Evolutionary conservation across 495 filamentous ascomycete species (phyloP).

Genomic region (Arthonia radiata): DNA sequence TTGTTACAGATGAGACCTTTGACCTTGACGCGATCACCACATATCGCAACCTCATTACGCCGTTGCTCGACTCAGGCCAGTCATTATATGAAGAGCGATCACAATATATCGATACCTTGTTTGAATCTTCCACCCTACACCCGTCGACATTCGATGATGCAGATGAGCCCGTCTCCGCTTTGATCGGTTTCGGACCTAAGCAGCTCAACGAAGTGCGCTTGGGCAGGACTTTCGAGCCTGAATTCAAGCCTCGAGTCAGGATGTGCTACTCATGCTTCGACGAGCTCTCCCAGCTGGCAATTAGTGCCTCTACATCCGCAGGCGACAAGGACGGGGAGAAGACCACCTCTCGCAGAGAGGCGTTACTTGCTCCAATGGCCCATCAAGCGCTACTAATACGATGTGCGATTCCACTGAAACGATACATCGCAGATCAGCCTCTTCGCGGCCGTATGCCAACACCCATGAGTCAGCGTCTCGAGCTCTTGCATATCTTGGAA

Average conservation of each 20-base stretch:
- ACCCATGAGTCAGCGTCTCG: constrained; percentile 53
- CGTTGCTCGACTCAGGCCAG: constrained; percentile 48
- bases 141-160: too few species aligned
- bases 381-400: constrained; percentile 71
- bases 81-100: constrained; percentile 36
- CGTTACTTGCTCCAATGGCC: constrained; percentile 53
- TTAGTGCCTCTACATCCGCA: background rate
- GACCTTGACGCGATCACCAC: constrained; percentile 52
- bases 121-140: constrained; percentile 64
- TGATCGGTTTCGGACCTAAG: constrained; percentile 28
- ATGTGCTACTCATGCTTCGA: constrained; percentile 66
- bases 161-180: constrained; percentile 27
- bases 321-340: constrained; percentile 8
- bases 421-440: constrained; percentile 80
- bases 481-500: constrained; percentile 51
- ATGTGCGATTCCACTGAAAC: constrained; percentile 48
- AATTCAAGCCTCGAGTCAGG: constrained; percentile 33
- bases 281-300: constrained; percentile 45
- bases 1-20: constrained; percentile 41
- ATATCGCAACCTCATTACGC: constrained; percentile 46
- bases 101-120: constrained; percentile 61
- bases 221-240: constrained; percentile 45
- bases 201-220: constrained; percentile 36
- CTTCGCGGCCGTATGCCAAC: constrained; percentile 80
- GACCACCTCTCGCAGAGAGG: constrained; percentile 18